phyloP scores from a whole-genome alignment of 108 stramenopile species.

The Cyclotella kingstonii region DNA sequence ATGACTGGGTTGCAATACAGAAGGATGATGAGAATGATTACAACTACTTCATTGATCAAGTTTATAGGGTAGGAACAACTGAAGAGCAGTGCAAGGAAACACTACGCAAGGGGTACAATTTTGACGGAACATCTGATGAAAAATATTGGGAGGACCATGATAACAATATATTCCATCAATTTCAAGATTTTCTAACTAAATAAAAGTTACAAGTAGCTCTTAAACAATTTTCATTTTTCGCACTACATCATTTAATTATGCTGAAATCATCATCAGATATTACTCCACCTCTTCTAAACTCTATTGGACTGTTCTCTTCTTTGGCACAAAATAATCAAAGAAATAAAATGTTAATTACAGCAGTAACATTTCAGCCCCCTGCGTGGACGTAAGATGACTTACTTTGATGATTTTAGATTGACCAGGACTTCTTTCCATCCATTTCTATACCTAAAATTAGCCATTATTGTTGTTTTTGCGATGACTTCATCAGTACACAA shows the following conservation, averaged over 20 bases:
- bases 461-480: no score
- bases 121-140: background rate
- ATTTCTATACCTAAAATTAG: no score
- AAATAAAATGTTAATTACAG: no score
- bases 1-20: constrained; percentile 45
- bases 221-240: no score
- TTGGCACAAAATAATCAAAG: no score
- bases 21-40: background rate
- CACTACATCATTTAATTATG: background rate
- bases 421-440: no score
- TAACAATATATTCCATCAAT: constrained; percentile 11
- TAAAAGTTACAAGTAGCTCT: background rate
- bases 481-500: no score
- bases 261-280: background rate
- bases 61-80: constrained; percentile 69
- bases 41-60: constrained; percentile 43
- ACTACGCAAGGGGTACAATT: constrained; percentile 7
- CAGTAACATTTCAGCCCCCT: no score
- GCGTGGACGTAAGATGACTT: no score
- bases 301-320: no score
- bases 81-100: constrained; percentile 46
- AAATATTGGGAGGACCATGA: constrained; percentile 25
- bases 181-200: constrained; percentile 14
- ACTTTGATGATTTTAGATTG: no score
- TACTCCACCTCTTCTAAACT: background rate